These are phyloP conservation scores for Oryza rufipogon DNA, from an alignment of 176 grass and related monocot species.

Conservation along the genomic window DNA sequence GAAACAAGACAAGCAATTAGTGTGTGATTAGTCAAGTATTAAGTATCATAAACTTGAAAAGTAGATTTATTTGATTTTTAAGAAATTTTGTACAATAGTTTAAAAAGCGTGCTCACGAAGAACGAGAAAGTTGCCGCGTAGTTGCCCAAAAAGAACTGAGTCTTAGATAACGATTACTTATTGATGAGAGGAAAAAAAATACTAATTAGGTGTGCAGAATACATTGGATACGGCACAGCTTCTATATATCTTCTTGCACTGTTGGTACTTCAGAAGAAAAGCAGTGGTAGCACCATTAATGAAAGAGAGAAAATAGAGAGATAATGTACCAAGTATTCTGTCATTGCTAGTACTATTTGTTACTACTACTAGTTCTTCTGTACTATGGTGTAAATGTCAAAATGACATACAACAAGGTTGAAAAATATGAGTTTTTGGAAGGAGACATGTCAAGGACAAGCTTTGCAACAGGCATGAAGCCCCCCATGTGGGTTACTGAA, in stretches of 20 bases:
- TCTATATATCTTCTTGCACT: slow-evolving; percentile 20
- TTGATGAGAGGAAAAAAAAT: background rate
- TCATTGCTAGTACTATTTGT: background rate
- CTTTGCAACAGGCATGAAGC: background rate
- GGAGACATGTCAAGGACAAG: slow-evolving; percentile 18
- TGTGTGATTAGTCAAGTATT: no score
- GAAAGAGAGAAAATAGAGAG: background rate
- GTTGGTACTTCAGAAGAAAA: slow-evolving; percentile 41
- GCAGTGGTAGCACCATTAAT: background rate
- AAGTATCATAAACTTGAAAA: no score
- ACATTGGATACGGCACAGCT: background rate
- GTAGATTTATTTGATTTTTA: no score
- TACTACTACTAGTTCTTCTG: background rate
- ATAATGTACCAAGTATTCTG: background rate
- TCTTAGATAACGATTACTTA: background rate
- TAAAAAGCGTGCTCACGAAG: no score
- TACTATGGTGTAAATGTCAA: background rate
- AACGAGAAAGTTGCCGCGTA: no score
- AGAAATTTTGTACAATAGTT: no score
- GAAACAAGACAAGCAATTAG: no score
- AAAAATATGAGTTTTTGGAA: background rate
- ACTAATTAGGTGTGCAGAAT: background rate
- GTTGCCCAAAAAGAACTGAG: no score
- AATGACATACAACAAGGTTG: background rate
- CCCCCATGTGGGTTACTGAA: slow-evolving; percentile 38